These are phyloP conservation scores for Protomyces macrosporus DNA, from an alignment of 1,139 yeast species.

Conservation along the genomic window DNA sequence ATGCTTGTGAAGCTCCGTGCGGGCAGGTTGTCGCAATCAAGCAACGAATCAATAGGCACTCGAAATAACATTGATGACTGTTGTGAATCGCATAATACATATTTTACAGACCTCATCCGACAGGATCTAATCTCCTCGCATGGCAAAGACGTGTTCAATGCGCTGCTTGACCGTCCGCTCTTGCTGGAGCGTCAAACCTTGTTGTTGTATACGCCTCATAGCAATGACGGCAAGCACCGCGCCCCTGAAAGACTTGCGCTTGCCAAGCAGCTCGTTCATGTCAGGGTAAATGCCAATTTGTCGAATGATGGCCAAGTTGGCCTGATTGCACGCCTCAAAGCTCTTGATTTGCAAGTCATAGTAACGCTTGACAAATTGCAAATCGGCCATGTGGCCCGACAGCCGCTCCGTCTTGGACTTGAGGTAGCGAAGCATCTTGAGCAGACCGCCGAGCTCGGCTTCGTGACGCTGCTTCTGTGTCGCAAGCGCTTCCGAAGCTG, in stretches of 20 bases:
- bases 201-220: constrained; percentile 7
- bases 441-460: constrained; percentile 31
- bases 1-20: no score
- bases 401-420: constrained; percentile 30
- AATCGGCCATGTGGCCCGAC: constrained; percentile 29
- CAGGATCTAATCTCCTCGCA: no score
- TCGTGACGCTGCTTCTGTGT: constrained; percentile 21
- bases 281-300: constrained; percentile 34
- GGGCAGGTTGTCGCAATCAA: no score
- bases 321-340: constrained; percentile 33
- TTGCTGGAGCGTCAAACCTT: neutral
- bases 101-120: no score
- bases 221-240: constrained; percentile 27
- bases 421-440: constrained; percentile 30
- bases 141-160: neutral
- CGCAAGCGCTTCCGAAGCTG: neutral
- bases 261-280: constrained; percentile 4
- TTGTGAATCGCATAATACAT: no score
- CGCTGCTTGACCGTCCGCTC: neutral
- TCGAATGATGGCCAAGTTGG: constrained; percentile 31
- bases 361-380: constrained; percentile 32
- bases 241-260: constrained; percentile 27
- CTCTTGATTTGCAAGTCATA: constrained; percentile 32
- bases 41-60: no score
- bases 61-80: no score